A percentile compares a stretch with the other conserved stretches of the same genome.
phyloP scores from a whole-genome alignment of 2,329 filamentous ascomycete genomes.

The Botrytis pseudocinerea region DNA sequence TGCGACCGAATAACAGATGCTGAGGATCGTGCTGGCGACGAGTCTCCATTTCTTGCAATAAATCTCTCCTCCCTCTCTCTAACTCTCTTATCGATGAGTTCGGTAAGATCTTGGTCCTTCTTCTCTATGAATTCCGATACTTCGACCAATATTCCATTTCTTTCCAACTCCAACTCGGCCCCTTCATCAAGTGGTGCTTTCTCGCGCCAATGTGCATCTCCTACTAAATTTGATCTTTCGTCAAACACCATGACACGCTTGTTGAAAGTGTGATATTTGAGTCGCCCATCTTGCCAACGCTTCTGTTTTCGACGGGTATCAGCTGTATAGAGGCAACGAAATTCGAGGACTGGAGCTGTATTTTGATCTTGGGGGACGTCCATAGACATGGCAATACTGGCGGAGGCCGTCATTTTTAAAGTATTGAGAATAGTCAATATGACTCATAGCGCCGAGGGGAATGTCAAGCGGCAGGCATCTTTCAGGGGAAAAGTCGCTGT shows the following conservation, averaged over 20 bases:
- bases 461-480: background rate
- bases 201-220: slow-evolving; percentile 79
- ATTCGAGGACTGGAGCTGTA: slow-evolving; percentile 78
- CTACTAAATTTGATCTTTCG: slow-evolving; percentile 74
- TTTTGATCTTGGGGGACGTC: slow-evolving; percentile 42
- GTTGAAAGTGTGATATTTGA: slow-evolving; percentile 90
- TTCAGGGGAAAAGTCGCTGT: background rate
- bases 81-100: slow-evolving; percentile 68
- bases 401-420: slow-evolving; percentile 24
- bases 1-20: slow-evolving; percentile 28
- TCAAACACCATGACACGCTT: slow-evolving; percentile 89
- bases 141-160: slow-evolving; percentile 74
- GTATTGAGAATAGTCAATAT: slow-evolving; percentile 5
- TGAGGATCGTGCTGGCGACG: slow-evolving; percentile 38
- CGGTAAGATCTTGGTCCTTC: slow-evolving; percentile 75
- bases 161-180: slow-evolving; percentile 78
- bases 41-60: slow-evolving; percentile 40
- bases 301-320: slow-evolving; percentile 86
- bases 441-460: slow-evolving; percentile 22
- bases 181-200: slow-evolving; percentile 71
- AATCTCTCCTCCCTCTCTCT: slow-evolving; percentile 55
- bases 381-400: slow-evolving; percentile 28
- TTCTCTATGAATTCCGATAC: slow-evolving; percentile 74
- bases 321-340: slow-evolving; percentile 81
- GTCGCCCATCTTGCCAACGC: slow-evolving; percentile 87